Evolutionary conservation across 2,329 filamentous ascomycete species (phyloP), one percentile per base, ranked within the genome.

Genomic region (Rutstroemia sp.): DNA sequence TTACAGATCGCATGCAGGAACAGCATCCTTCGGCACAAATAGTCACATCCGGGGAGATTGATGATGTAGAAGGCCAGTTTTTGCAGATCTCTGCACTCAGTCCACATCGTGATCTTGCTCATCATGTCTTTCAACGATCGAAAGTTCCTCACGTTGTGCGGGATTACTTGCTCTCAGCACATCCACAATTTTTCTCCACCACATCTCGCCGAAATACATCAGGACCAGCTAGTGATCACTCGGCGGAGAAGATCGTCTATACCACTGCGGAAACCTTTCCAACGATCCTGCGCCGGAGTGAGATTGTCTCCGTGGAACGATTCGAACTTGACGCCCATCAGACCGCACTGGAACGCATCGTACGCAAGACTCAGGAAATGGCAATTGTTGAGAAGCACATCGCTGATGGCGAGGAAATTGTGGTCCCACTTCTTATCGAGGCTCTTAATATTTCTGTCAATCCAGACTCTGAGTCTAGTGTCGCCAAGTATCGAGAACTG

Each of bases 1-100:
- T 97, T 65, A 90, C 89, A 1, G 92, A 96, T 69, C 87, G 90
- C 50, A 90, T 97, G 82, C 92, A 95, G 68, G 87, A 92, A 70
- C 86, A 95, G 66, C 90, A 95, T 67, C 92, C 92, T 3, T 77
- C 87, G 2, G 92, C 92, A 3, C 88, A 94, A 66, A 86, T 96
- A 58, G 77, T 95, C 44, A 85, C 83, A 3, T 79, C 79, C 30
- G 82, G 82, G 6, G 83, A 84, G 52, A 78, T 85, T 10, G 87
- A 92, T 58, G 89, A 94, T 65, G 81, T 92, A 1, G 92, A 97
- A 72, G 92, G 92, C 12, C 92, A 97, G 66, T 96, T 89, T 71
- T 70, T 97, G 53, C 85, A 94, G 54, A 83, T 97, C 56, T 92
- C 83, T 39, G 79, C 88, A 7, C 82, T 97, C 52, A 90, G 83